These are phyloP conservation scores for Lunularia cruciata DNA, from an alignment of 225 moss, liverwort and hornwort genomes.

Conservation along the genomic window DNA sequence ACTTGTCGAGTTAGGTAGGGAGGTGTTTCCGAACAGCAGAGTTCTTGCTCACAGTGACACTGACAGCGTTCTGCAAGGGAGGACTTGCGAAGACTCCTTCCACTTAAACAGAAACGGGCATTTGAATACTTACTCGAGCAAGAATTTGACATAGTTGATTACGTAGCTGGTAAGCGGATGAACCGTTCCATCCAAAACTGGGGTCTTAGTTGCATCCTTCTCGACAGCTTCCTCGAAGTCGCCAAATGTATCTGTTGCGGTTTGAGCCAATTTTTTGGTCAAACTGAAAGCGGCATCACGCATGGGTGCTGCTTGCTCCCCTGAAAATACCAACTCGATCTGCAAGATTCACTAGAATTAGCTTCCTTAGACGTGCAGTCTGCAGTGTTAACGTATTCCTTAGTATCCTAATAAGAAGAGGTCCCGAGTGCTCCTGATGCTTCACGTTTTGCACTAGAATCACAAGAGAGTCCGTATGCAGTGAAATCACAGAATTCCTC, in stretches of 20 bases:
- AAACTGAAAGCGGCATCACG: slow-evolving; percentile 61
- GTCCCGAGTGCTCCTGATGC: too few species aligned
- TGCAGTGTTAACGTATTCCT: too few species aligned
- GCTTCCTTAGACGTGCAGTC: background rate
- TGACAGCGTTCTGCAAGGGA: background rate
- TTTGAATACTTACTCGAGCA: slow-evolving; percentile 65
- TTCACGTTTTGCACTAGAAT: background rate
- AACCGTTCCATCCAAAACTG: slow-evolving; percentile 79
- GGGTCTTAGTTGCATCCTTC: slow-evolving; percentile 79
- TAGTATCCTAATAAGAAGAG: too few species aligned
- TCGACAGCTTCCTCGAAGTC: slow-evolving; percentile 80
- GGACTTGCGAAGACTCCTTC: too few species aligned
- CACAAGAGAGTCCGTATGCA: background rate
- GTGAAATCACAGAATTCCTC: too few species aligned
- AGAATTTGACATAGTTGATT: slow-evolving; percentile 84
- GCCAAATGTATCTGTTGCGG: slow-evolving; percentile 65
- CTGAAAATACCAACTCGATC: slow-evolving; percentile 69
- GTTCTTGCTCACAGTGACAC: background rate
- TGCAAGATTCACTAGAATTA: slow-evolving; percentile 27
- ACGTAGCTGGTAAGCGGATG: slow-evolving; percentile 89
- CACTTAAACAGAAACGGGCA: background rate
- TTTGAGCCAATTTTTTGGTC: slow-evolving; percentile 59
- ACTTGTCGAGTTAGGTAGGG: background rate
- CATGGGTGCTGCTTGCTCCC: slow-evolving; percentile 52
- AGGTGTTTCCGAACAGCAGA: background rate